These are phyloP conservation scores for Astraeus odoratus DNA, from an alignment of 768 basidiomycete genomes.

Conservation along the genomic window DNA sequence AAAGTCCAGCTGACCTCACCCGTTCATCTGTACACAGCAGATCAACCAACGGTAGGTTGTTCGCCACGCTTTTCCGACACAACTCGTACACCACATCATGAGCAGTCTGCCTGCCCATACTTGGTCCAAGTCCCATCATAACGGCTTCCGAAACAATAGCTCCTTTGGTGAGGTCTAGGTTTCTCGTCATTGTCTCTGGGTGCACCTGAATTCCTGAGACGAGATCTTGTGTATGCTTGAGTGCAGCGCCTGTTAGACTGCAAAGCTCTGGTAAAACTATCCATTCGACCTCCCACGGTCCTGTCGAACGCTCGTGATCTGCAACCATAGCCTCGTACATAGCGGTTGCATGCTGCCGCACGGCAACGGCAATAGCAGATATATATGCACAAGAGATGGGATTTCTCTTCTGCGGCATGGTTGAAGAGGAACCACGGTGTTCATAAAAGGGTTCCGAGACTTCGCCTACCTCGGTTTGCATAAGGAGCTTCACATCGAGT, in stretches of 20 bases:
- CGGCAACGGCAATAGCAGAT: constrained; percentile 35
- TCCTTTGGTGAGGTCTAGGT: constrained; percentile 33
- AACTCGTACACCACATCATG: constrained; percentile 40
- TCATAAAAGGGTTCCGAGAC: constrained; percentile 38
- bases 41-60: constrained; percentile 27
- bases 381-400: constrained; percentile 40
- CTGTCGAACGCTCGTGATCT: constrained; percentile 42
- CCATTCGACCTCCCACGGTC: constrained; percentile 48
- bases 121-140: constrained; percentile 40
- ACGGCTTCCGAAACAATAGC: constrained; percentile 39
- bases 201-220: constrained; percentile 36
- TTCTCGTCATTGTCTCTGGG: constrained; percentile 33
- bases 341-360: constrained; percentile 33
- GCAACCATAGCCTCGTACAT: constrained; percentile 43
- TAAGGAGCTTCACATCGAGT: constrained; percentile 37
- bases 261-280: constrained; percentile 39
- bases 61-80: constrained; percentile 25
- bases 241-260: constrained; percentile 34
- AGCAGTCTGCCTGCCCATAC: constrained; percentile 37
- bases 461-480: constrained; percentile 42
- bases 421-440: constrained; percentile 40
- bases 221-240: constrained; percentile 31
- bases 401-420: constrained; percentile 48
- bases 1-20: constrained; percentile 20
- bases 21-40: constrained; percentile 24